Percentiles rank a stretch among this genome's conserved stretches.
These are phyloP conservation scores for Xylaria scruposa DNA, from an alignment of 495 filamentous ascomycete species.

Conservation along the genomic window DNA sequence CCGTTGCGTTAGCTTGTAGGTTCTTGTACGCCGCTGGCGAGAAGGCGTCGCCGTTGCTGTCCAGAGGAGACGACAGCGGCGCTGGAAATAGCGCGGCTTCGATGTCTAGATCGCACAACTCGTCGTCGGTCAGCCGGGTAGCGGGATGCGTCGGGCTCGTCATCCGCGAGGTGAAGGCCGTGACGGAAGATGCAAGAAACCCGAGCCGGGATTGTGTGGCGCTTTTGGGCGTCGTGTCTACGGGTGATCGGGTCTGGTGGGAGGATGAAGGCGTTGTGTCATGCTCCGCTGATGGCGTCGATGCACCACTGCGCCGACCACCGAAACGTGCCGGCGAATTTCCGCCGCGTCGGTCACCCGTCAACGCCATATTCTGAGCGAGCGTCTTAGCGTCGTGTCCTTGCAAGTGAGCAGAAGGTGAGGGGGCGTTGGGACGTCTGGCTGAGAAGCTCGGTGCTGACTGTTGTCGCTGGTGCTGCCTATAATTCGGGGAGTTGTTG, in stretches of 20 bases:
- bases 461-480: slow-evolving; percentile 50
- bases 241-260: slow-evolving; percentile 27
- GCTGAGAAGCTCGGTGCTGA: slow-evolving; percentile 50
- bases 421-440: slow-evolving; percentile 40
- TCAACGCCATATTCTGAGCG: slow-evolving; percentile 52
- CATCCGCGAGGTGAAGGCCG: slow-evolving; percentile 50
- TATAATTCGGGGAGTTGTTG: slow-evolving; percentile 32
- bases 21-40: slow-evolving; percentile 73
- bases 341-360: slow-evolving; percentile 47
- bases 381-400: slow-evolving; percentile 32
- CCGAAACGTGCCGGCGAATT: slow-evolving; percentile 39
- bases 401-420: slow-evolving; percentile 44
- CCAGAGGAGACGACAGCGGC: slow-evolving; percentile 38
- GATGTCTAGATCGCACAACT: slow-evolving; percentile 70
- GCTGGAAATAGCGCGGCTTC: slow-evolving; percentile 66
- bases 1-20: slow-evolving; percentile 70
- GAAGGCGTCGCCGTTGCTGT: slow-evolving; percentile 52
- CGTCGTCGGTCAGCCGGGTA: slow-evolving; percentile 52
- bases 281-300: slow-evolving; percentile 32
- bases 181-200: slow-evolving; percentile 46
- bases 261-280: slow-evolving; percentile 42
- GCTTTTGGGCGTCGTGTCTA: slow-evolving; percentile 45
- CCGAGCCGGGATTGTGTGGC: slow-evolving; percentile 49
- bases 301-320: slow-evolving; percentile 44
- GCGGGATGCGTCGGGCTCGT: slow-evolving; percentile 40